Conservation (phyloP, 2,329 filamentous ascomycete genomes). For the Neopestalotiopsis clavispora region DNA sequence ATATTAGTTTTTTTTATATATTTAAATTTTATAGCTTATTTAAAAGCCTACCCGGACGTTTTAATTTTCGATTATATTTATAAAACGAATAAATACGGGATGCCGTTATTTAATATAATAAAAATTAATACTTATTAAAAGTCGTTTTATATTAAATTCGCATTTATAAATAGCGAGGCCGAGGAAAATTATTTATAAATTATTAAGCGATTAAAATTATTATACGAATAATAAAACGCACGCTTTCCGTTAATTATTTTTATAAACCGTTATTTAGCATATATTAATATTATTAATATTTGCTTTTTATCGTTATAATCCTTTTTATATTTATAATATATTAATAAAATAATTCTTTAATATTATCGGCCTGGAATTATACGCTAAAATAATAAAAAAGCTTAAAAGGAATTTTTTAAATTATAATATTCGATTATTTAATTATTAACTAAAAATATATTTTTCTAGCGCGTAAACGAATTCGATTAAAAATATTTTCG, state of each 20-base stretch:
- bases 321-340: slow-evolving; percentile 26
- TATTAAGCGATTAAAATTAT: slow-evolving; percentile 23
- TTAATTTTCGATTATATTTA: slow-evolving; percentile 29
- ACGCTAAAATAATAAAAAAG: no score
- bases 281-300: slow-evolving; percentile 21
- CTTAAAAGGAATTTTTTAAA: no score
- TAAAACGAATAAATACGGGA: slow-evolving; percentile 30
- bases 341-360: slow-evolving; percentile 19
- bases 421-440: no score
- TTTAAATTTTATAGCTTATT: slow-evolving; percentile 27
- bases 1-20: slow-evolving; percentile 30
- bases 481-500: no score
- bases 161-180: slow-evolving; percentile 25
- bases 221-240: slow-evolving; percentile 23
- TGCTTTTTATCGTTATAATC: slow-evolving; percentile 25
- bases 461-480: no score
- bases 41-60: slow-evolving; percentile 25
- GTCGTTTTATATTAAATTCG: slow-evolving; percentile 30
- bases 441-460: no score
- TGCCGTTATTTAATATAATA: slow-evolving; percentile 30
- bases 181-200: slow-evolving; percentile 28
- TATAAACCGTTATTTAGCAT: slow-evolving; percentile 27
- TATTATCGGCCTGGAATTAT: no score
- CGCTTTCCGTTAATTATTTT: slow-evolving; percentile 20
- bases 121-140: slow-evolving; percentile 25